A percentile compares a stretch with the other conserved stretches of the same genome.
Conservation (phyloP, 75 land plant genomes). For the Pinus tabuliformis region DNA sequence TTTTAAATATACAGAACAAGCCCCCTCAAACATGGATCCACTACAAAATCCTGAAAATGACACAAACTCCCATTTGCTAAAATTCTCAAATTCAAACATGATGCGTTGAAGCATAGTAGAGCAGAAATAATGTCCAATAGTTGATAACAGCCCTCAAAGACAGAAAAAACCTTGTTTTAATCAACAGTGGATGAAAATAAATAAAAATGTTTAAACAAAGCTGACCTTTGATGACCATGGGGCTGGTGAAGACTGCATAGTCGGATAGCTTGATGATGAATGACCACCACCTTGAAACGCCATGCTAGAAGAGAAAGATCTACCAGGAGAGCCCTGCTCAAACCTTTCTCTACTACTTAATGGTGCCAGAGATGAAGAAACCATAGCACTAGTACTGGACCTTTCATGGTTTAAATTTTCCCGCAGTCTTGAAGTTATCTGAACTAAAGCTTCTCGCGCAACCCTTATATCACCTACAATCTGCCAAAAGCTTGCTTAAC, state of each 20-base stretch:
- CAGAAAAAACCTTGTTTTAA: not conserved
- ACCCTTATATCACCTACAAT: slow-evolving; percentile 26
- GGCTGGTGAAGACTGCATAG: not conserved
- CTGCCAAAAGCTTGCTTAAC: slow-evolving; percentile 10
- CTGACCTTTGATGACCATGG: slow-evolving; percentile 9
- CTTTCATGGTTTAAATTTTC: slow-evolving; percentile 18
- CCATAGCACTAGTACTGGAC: not conserved
- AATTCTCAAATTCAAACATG: not conserved
- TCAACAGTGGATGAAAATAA: not conserved
- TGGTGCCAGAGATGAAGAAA: slow-evolving; percentile 5
- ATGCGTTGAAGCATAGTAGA: not conserved
- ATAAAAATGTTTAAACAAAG: not conserved
- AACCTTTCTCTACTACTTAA: slow-evolving; percentile 6
- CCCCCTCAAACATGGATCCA: no score
- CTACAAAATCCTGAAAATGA: not conserved
- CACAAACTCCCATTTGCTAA: not conserved
- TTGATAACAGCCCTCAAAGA: not conserved
- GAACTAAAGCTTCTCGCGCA: slow-evolving; percentile 29
- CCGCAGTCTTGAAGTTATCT: slow-evolving; percentile 24
- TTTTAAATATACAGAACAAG: no score
- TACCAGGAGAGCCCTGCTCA: slow-evolving; percentile 1
- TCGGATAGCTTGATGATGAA: slow-evolving; percentile 6
- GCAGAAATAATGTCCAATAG: not conserved
- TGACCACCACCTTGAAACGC: not conserved
- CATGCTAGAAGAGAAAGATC: not conserved